Evolutionary conservation across 345 rosid species (phyloP).

Genomic region (Hevea brasiliensis): DNA sequence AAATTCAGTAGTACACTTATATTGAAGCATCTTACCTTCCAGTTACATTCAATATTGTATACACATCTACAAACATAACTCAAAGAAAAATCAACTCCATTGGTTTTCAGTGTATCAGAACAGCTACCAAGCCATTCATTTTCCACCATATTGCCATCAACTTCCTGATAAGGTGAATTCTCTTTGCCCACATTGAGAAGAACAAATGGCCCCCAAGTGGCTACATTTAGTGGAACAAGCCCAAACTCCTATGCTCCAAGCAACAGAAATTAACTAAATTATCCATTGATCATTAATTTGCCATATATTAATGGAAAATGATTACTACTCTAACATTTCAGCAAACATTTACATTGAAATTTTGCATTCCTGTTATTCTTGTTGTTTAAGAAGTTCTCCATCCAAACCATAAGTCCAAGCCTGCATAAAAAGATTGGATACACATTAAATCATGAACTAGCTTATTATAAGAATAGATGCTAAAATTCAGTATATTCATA

Average conservation of each 20-base stretch:
- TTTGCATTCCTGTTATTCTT: constrained; percentile 58
- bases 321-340: neutral
- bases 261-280: constrained; percentile 26
- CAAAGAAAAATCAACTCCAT: constrained; percentile 64
- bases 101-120: constrained; percentile 48
- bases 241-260: constrained; percentile 68
- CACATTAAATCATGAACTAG: neutral
- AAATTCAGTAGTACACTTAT: neutral
- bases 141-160: constrained; percentile 35
- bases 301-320: constrained; percentile 1
- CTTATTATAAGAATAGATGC: neutral
- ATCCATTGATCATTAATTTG: constrained; percentile 1
- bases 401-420: constrained; percentile 87
- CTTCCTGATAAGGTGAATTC: constrained; percentile 25
- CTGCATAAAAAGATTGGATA: constrained; percentile 34
- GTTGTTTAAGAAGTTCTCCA: constrained; percentile 80
- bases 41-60: constrained; percentile 73
- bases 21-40: constrained; percentile 61
- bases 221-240: constrained; percentile 63
- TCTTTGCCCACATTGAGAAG: constrained; percentile 59
- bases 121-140: constrained; percentile 84
- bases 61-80: constrained; percentile 69
- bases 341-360: constrained; percentile 60
- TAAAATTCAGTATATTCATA: too few species aligned
- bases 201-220: constrained; percentile 89